phyloP scores from a whole-genome alignment of 257 asterid species.

The Lithospermum erythrorhizon region DNA sequence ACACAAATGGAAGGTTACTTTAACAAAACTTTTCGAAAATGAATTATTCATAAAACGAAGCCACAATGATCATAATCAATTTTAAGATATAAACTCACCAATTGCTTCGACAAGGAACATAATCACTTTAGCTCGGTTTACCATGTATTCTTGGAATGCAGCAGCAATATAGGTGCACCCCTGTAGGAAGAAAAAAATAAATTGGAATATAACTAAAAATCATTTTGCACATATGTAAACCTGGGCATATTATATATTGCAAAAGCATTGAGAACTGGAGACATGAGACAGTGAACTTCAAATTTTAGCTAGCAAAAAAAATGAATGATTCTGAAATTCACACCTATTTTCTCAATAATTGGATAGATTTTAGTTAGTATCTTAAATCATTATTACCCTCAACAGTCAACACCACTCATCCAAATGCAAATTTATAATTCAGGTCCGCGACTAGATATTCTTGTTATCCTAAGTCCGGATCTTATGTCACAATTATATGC shows the following conservation, averaged over 20 bases:
- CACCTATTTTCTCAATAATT: no score
- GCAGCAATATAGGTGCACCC: conserved; percentile 60
- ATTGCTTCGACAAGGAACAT: conserved; percentile 76
- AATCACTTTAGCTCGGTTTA: conserved; percentile 53
- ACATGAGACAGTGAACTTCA: neutral
- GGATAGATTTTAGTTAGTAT: no score
- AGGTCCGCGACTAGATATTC: no score
- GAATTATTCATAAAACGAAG: neutral
- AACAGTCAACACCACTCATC: no score
- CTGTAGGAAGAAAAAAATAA: conserved; percentile 22
- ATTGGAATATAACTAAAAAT: conserved; percentile 4
- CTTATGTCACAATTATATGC: no score
- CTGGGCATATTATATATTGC: neutral
- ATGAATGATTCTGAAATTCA: no score
- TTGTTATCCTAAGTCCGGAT: no score
- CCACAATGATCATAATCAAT: neutral
- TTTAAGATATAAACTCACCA: conserved; percentile 28
- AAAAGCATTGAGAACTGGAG: neutral
- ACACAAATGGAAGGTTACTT: no score
- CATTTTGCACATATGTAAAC: neutral
- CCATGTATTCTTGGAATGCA: conserved; percentile 44
- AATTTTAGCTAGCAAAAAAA: no score
- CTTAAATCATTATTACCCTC: no score
- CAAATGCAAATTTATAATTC: no score
- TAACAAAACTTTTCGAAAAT: no score